Evolutionary conservation across 805 yeast genomes (phyloP), one percentile per base, ranked within the genome.

Genomic region (Candida insectorum): DNA sequence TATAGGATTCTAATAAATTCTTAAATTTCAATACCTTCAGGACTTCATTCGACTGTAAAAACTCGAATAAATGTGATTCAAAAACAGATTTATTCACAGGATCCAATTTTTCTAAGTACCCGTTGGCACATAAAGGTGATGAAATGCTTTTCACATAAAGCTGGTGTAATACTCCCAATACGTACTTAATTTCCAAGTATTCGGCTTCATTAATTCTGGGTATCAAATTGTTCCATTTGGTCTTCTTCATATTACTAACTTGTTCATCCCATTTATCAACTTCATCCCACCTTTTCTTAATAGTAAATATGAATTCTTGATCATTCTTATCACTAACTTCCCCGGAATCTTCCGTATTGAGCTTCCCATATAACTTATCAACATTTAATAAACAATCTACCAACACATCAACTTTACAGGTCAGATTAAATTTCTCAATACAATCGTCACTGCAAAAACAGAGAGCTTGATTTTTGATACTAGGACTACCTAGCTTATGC

Each of bases 391-490:
- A 40, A 21, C 51, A 37, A 4, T 40, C 23, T 10, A 64, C 44
- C 21, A 69, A 52, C n/a, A 69, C 33, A 0, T 58, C 56, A 9
- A 65, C 55, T 2, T 35, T 34, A 35, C 74, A 78, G 16, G 49
- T 49, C 1, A 26, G 33, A 6, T 24, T 27, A 23, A 75, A 79
- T 3, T 25, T 18, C 0, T 50, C 42, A 12, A 50, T 34, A 43
- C 86, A 80, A 4, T 44, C 40, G 5, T 63, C 69, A 0, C 75
- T 52, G 44, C 85, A 79, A 43, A 79, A 79, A 63, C 74, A 75
- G 19, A 75, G 43, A 4, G 73, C 74, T 14, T 28, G 36, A 11
- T 66, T 66, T 27, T 65, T 67, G 28, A 41, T 49, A 34, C 47
- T 29, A 34, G 43, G 31, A 40, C 40, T 26, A 23, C 20, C 44